A percentile compares a stretch with the other conserved stretches of the same genome.
These are phyloP conservation scores for Arctium minus DNA, from an alignment of 129 eudicot species.

Conservation along the genomic window DNA sequence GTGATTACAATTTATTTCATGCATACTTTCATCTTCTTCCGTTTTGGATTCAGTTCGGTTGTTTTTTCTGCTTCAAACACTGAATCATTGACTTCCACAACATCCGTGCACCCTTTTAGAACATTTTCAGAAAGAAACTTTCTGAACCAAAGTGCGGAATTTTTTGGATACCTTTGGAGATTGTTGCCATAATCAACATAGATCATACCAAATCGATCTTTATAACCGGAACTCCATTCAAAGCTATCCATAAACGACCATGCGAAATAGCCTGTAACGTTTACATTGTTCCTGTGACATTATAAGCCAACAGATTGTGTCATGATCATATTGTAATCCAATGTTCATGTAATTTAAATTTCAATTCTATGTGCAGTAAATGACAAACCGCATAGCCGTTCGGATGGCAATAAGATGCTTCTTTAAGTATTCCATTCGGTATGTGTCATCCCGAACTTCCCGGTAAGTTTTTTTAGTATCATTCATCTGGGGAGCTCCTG, in stretches of 20 bases:
- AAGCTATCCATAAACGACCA: slow-evolving; percentile 63
- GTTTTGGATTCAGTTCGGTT: neutral
- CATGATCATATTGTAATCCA: neutral
- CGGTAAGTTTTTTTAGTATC: slow-evolving; percentile 2
- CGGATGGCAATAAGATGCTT: slow-evolving; percentile 20
- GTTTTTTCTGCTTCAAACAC: neutral
- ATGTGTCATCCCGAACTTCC: slow-evolving; percentile 17
- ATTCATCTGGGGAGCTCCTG: slow-evolving; percentile 12
- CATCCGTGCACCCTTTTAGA: neutral
- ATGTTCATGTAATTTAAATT: too few species aligned
- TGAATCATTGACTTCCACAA: neutral
- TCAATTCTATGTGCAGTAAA: neutral
- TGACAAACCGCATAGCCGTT: neutral
- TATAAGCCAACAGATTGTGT: neutral
- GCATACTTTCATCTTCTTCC: slow-evolving; percentile 8
- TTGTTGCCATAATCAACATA: slow-evolving; percentile 40
- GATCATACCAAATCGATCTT: slow-evolving; percentile 42
- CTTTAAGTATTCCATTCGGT: slow-evolving; percentile 19
- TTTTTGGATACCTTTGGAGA: slow-evolving; percentile 44
- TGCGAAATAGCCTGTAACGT: slow-evolving; percentile 40
- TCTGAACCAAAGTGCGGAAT: slow-evolving; percentile 50
- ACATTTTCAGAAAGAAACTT: slow-evolving; percentile 16
- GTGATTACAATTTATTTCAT: neutral
- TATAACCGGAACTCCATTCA: slow-evolving; percentile 50
- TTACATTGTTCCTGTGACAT: slow-evolving; percentile 18